Base-by-base conservation (phyloP, 1,284 basidiomycete species). In the Athelia sp. region DNA sequence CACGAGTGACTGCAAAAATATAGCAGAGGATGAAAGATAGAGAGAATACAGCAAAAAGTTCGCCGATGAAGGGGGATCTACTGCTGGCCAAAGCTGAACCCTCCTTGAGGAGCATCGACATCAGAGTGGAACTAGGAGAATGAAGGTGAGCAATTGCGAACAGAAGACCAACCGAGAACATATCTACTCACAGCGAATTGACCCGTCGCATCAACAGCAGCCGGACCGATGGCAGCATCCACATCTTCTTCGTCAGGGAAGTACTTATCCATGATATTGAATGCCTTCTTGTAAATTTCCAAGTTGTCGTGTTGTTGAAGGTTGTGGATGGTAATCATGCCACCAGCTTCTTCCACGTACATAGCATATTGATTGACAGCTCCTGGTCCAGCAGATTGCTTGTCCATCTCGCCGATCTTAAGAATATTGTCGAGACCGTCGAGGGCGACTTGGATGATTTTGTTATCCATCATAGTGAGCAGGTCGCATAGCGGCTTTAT, bases 201-300 rank as follows among this genome's bases (percentile, higher is more conserved):
- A 55, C 94, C 93, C 21, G 85, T 76, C 29, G 91, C 82, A 64
- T 98, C 93, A 43, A 98, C 92, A 49, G 82, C 82, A 4, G 93
- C 84, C 22, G 85, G 85, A 43, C 75, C 78, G 58, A 93, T 87
- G 43, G 83, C 89, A 44, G 88, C 84, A 62, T 90, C 89, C 18
- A 83, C 82, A 45, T 91, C 88, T 60, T 91, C 88, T 58, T 91
- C 89, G 58, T 91, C 88, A 31, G 89, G 88, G 84, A 92, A 90
- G 72, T 90, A 93, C 64, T 90, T 95, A 74, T 96, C 93, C 93
- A 97, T 97, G 67, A 98, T 98, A 71, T 94, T 96, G 82, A 97
- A 99, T 54, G 95, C 96, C 77, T 99, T 99, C 81, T 98, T 98
- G 78, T 99, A 91, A 63, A 99, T 99, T 64, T 99, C 96, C 69